Percentiles rank a stretch among this genome's conserved stretches.
These are phyloP conservation scores for Sequoia sempervirens DNA, from an alignment of 75 land plant species.

Conservation along the genomic window DNA sequence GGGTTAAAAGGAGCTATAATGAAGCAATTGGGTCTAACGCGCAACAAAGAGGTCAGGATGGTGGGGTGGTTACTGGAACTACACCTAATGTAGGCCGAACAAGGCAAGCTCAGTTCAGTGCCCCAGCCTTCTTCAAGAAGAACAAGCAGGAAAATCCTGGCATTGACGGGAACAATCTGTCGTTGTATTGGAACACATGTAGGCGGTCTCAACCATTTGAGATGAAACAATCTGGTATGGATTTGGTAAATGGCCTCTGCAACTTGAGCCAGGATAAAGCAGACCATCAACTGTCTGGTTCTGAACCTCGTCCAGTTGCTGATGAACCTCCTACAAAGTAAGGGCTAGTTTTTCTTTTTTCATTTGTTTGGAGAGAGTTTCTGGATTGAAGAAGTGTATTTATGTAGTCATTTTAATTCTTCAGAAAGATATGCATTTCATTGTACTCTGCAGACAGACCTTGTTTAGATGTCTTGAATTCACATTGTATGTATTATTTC, in stretches of 20 bases:
- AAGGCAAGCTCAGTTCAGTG: conserved; percentile 4
- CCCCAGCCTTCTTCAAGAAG: background rate
- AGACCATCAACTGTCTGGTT: background rate
- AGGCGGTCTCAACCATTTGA: background rate
- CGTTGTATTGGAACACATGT: background rate
- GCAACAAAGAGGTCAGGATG: background rate
- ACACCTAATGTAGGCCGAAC: background rate
- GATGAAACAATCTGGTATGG: background rate
- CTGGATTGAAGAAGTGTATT: background rate
- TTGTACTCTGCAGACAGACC: background rate
- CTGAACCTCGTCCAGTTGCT: background rate
- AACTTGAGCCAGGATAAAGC: background rate
- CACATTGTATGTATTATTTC: background rate
- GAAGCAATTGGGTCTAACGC: background rate
- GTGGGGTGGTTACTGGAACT: background rate
- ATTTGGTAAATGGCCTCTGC: background rate
- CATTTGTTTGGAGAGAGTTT: background rate
- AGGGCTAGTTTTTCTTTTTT: background rate
- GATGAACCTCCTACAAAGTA: conserved; percentile 8
- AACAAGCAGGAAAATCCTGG: background rate
- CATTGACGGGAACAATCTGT: background rate
- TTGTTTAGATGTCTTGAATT: background rate
- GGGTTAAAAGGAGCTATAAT: conserved; percentile 2
- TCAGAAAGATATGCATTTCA: background rate
- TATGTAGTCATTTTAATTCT: background rate